Base-by-base conservation (phyloP, 2,329 filamentous ascomycete species). In the Cytospora piceae region DNA sequence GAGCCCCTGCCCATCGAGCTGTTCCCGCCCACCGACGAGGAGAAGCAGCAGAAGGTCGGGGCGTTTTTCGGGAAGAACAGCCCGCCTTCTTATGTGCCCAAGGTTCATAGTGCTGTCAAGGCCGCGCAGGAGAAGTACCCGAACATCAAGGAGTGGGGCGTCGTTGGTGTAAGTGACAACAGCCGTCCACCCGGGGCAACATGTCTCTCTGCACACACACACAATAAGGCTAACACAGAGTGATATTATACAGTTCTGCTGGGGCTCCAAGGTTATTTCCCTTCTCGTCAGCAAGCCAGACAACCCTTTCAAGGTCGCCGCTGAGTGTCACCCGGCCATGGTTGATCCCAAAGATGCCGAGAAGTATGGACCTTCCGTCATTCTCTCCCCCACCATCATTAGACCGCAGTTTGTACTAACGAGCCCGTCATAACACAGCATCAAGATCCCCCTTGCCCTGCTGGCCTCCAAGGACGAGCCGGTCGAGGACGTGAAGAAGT, bases 391-490 rank as follows among this genome's bases (percentile, higher is more conserved):
- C 7, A 42, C 15, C 39, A 31, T 12, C 22, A 46, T 22, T 4
- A 22, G 34, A n/a, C 29, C 22, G 24, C 11, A n/a, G 4, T 8
- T n/a, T 20, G 31, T 15, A 11, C 17, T 42, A 24, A 17, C 49
- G 2, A 24, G 6, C 27, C 4, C 11, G 15, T 15, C 7, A 0
- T 17, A 11, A 42, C 32, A 51, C 59, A 67, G 77, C 11, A 81
- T 91, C 75, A 85, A 82, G 62, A 80, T 90, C 9, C 90, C 90
- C 1, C 77, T 90, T 51, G 80, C 83, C 63, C 70, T 90, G 71
- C 80, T 92, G 1, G 88, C 90, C 0, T 90, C 88, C 39, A 84
- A 84, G 72, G 89, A 92, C 70, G 87, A 91, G 79, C 74, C 79
- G 3, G 78, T 75, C 0, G 83, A 84, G 4, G 81, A 81, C 49